Conservation (phyloP, 225 moss, liverwort and hornwort species). For the Anthoceros angustus region DNA sequence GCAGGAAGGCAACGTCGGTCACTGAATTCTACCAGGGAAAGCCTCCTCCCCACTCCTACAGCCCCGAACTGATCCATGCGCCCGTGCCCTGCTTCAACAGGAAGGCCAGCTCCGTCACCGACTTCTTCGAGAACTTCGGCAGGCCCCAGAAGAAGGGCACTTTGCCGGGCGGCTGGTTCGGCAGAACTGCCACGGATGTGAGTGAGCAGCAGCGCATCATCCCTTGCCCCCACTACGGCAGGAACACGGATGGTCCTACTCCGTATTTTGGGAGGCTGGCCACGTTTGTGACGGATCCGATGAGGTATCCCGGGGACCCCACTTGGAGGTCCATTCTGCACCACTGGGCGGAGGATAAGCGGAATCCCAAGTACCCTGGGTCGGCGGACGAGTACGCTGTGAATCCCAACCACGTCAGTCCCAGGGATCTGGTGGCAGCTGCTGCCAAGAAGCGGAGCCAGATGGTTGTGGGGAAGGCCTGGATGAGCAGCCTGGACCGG, state of each 20-base stretch:
- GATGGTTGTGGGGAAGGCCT: not conserved
- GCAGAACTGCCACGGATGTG: not conserved
- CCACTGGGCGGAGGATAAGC: not conserved
- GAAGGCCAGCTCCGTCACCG: slow-evolving; percentile 5
- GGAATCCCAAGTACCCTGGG: not conserved
- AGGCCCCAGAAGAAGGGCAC: not conserved
- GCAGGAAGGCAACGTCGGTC: slow-evolving; percentile 1
- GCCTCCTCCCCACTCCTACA: not conserved
- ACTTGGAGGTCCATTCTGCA: not conserved
- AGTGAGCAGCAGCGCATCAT: slow-evolving; percentile 1
- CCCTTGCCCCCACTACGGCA: not conserved
- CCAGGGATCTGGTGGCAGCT: not conserved
- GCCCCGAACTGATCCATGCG: not conserved
- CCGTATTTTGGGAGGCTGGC: not conserved
- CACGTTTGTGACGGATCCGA: not conserved
- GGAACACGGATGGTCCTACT: not conserved
- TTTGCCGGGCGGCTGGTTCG: not conserved
- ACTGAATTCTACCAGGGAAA: not conserved
- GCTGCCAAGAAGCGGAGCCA: slow-evolving; percentile 1
- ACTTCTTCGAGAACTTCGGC: slow-evolving; percentile 1
- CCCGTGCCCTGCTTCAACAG: not conserved
- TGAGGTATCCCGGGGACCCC: not conserved
- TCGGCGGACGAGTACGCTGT: slow-evolving; percentile 1
- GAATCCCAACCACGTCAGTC: not conserved
- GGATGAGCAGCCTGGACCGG: slow-evolving; percentile 4